Conservation (phyloP, 192 early-diverging fungal species). For the Radiomyces spectabilis region DNA sequence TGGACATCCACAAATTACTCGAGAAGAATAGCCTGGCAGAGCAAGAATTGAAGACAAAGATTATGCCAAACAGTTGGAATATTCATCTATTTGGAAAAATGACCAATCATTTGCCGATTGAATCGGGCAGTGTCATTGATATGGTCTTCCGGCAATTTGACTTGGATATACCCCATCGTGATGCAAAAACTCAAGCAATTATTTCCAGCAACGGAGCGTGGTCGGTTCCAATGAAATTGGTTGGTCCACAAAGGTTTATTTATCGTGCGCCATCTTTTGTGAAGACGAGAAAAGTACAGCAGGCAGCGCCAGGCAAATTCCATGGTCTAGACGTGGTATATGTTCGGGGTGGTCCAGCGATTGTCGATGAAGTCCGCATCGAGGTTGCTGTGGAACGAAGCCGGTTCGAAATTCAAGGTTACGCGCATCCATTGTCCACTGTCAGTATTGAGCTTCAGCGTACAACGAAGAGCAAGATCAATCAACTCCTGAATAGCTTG, state of each 20-base stretch:
- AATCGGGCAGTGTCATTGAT: slow-evolving; percentile 40
- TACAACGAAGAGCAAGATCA: background rate
- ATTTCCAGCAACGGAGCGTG: slow-evolving; percentile 1
- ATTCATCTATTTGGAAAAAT: slow-evolving; percentile 52
- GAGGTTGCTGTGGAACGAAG: background rate
- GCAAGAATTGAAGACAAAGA: slow-evolving; percentile 24
- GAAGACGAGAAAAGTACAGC: too few relatives aligned
- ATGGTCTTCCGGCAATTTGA: slow-evolving; percentile 37
- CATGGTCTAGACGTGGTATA: slow-evolving; percentile 42
- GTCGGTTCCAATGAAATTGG: slow-evolving; percentile 4
- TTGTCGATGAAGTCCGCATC: slow-evolving; percentile 4
- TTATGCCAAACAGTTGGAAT: slow-evolving; percentile 33
- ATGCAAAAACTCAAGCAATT: slow-evolving; percentile 11
- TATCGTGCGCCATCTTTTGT: slow-evolving; percentile 5
- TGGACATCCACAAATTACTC: slow-evolving; percentile 33
- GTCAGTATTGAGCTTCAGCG: too few relatives aligned
- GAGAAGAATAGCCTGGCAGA: slow-evolving; percentile 26
- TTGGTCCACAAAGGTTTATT: slow-evolving; percentile 22
- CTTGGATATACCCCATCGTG: slow-evolving; percentile 33
- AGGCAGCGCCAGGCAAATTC: slow-evolving; percentile 32
- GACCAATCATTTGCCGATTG: slow-evolving; percentile 40
- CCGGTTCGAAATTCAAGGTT: background rate
- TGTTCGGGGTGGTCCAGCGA: slow-evolving; percentile 33
- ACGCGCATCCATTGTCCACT: background rate
- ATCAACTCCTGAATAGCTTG: background rate